These are phyloP conservation scores for Strobilomyces dryophilus DNA, from an alignment of 768 basidiomycete genomes.

Conservation along the genomic window DNA sequence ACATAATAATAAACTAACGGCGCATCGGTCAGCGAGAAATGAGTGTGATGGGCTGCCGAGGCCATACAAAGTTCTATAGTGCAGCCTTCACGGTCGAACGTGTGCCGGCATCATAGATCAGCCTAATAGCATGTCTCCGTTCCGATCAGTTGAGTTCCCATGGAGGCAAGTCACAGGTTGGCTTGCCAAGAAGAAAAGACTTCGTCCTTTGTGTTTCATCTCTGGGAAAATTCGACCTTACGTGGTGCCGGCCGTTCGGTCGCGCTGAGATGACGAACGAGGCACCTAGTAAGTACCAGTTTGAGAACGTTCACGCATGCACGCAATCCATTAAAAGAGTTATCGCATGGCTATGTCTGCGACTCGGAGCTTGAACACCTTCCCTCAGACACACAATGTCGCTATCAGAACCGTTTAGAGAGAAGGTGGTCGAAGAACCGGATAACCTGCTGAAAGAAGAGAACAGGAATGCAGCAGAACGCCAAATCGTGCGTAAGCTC, in stretches of 20 bases:
- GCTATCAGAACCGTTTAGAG: slow-evolving; percentile 3
- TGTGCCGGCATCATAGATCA: no score
- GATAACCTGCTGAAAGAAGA: slow-evolving; percentile 15
- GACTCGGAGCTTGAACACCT: not conserved
- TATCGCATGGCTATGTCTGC: not conserved
- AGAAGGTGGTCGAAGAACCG: slow-evolving; percentile 1
- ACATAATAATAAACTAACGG: no score
- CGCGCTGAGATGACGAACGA: not conserved
- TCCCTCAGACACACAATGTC: not conserved
- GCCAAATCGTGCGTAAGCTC: slow-evolving; percentile 6
- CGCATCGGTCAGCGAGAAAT: no score
- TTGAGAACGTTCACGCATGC: not conserved
- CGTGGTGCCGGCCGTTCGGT: not conserved
- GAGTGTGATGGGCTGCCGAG: no score
- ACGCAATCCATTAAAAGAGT: not conserved
- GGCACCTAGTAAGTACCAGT: not conserved
- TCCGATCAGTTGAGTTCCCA: no score
- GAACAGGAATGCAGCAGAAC: slow-evolving; percentile 16
- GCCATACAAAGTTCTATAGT: no score
- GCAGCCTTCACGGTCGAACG: no score
- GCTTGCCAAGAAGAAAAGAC: no score
- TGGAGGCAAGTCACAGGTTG: no score
- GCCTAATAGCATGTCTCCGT: no score
- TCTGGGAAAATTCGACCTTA: no score
- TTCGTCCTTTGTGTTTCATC: no score